A percentile compares a stretch with the other conserved stretches of the same genome.
Conservation (phyloP, 2,329 filamentous ascomycete genomes). For the Ophiostoma quercus region DNA sequence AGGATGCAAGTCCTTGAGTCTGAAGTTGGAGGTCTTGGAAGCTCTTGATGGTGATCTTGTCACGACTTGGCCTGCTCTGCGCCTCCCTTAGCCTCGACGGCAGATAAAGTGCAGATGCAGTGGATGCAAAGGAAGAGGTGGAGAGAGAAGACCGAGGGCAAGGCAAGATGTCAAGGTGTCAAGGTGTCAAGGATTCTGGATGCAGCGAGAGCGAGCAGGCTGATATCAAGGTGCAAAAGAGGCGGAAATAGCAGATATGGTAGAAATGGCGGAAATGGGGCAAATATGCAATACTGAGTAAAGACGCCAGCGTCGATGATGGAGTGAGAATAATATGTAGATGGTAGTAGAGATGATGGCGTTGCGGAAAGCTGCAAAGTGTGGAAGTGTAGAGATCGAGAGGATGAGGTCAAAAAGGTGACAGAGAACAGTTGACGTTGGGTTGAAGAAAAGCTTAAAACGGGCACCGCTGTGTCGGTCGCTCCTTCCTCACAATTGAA, state of each 20-base stretch:
- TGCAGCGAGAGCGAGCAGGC: neutral
- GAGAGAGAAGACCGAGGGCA: neutral
- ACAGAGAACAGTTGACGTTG: neutral
- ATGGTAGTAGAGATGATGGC: neutral
- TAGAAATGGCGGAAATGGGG: neutral
- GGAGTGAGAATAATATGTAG: neutral
- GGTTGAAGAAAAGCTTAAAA: neutral
- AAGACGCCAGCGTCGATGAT: neutral
- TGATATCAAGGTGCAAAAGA: neutral
- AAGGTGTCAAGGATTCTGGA: too few relatives aligned
- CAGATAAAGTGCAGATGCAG: neutral
- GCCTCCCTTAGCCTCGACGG: neutral
- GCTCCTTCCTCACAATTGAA: neutral
- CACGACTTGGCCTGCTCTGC: constrained; percentile 4
- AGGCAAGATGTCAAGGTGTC: neutral
- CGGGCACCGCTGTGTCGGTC: neutral
- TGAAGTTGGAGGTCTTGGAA: constrained; percentile 1
- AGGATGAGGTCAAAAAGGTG: neutral
- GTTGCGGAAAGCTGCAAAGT: neutral
- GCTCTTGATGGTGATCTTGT: neutral
- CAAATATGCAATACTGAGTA: neutral
- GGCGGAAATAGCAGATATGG: neutral
- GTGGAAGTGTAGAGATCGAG: neutral
- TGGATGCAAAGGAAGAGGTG: neutral
- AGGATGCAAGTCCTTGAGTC: neutral